phyloP scores from a whole-genome alignment of 2,329 filamentous ascomycete genomes.

The Pestalotiopsis sp. region DNA sequence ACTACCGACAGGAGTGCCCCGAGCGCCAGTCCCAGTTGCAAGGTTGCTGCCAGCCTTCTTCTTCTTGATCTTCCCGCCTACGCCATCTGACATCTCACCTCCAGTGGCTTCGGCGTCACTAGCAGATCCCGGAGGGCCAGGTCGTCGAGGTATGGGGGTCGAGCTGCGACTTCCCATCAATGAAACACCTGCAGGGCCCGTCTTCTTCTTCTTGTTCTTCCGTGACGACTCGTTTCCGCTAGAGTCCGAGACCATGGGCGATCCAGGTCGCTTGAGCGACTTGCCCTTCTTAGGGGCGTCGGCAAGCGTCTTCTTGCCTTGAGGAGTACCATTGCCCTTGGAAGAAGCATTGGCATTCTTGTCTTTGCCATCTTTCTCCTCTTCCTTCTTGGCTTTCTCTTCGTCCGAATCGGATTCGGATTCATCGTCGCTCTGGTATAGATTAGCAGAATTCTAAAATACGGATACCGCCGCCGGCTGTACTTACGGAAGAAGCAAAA shows the following conservation, averaged over 20 bases:
- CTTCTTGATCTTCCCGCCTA: conserved; percentile 56
- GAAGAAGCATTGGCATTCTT: conserved; percentile 58
- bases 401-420: conserved; percentile 44
- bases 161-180: conserved; percentile 54
- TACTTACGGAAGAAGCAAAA: conserved; percentile 54
- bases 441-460: conserved; percentile 22
- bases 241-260: conserved; percentile 85
- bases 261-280: conserved; percentile 80
- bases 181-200: conserved; percentile 42
- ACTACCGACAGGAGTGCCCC: conserved; percentile 59
- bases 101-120: conserved; percentile 76
- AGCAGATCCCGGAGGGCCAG: conserved; percentile 57
- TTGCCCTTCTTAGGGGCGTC: conserved; percentile 58
- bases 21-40: conserved; percentile 38
- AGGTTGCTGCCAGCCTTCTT: conserved; percentile 43
- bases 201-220: conserved; percentile 77
- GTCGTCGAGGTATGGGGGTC: conserved; percentile 54
- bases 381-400: conserved; percentile 44
- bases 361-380: conserved; percentile 44
- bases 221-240: conserved; percentile 88
- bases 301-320: conserved; percentile 48
- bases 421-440: conserved; percentile 34
- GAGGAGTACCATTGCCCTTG: conserved; percentile 67
- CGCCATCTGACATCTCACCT: conserved; percentile 66
- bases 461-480: conserved; percentile 15